phyloP scores from a whole-genome alignment of 2,329 filamentous ascomycete species.

The Pseudopithomyces maydicus region DNA sequence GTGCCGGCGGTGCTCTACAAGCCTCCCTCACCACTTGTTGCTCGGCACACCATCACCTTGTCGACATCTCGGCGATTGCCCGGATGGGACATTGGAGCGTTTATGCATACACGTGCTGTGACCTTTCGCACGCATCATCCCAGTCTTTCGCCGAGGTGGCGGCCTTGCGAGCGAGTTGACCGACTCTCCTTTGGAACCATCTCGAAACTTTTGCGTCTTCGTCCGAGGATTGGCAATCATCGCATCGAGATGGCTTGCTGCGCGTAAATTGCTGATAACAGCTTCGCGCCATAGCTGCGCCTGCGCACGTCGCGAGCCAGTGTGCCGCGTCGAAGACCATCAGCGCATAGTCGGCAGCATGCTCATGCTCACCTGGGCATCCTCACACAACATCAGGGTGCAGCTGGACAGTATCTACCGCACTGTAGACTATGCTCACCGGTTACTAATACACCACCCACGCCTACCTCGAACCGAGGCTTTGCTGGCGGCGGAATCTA shows the following conservation, averaged over 20 bases:
- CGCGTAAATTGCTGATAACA: neutral
- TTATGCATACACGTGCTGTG: neutral
- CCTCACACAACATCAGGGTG: too few relatives aligned
- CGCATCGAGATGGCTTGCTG: neutral
- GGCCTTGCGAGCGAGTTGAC: neutral
- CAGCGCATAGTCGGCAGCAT: too few relatives aligned
- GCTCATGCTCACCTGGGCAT: too few relatives aligned
- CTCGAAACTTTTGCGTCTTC: neutral
- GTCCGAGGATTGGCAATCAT: neutral
- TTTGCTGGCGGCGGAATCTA: neutral
- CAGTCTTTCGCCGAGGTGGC: neutral
- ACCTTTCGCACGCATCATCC: neutral
- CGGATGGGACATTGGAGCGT: neutral
- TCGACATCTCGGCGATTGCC: neutral
- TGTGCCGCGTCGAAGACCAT: too few relatives aligned
- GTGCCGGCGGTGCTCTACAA: too few relatives aligned
- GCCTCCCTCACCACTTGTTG: too few relatives aligned
- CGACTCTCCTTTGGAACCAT: neutral
- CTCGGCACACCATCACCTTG: neutral
- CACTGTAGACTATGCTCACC: neutral
- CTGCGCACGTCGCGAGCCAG: too few relatives aligned
- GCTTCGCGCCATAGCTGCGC: too few relatives aligned
- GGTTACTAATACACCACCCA: neutral
- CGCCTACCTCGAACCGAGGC: neutral
- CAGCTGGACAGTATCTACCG: too few relatives aligned